Evolutionary conservation across 768 basidiomycete genomes (phyloP), one percentile per base, ranked within the genome.

Genomic region (Thelephora aurantiotincta): DNA sequence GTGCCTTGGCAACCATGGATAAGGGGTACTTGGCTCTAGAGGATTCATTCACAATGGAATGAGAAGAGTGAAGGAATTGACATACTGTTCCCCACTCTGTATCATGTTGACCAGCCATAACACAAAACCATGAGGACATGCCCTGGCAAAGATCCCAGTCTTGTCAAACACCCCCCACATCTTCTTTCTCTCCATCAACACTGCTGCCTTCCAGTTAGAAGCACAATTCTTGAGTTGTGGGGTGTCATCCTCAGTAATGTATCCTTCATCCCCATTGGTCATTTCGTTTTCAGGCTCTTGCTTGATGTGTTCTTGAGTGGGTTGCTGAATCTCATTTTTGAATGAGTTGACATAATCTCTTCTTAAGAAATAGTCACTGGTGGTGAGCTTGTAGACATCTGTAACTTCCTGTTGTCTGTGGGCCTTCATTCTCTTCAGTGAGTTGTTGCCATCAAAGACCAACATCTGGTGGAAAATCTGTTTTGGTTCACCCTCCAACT

Each of bases 81-180:
- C 55, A 35, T 44, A 56, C 55, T 55, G 43, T 43, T 57, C 55
- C 13, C 55, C 52, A 26, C 54, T 55, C 9, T 41, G 42, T 11
- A 55, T 41, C 54, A 55, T 55, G 22, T 55, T 53, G 26, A 33
- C 45, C 9, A 49, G 46, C 3, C 20, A 33, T 18, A 51, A 38
- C n/a, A 54, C 54, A 2, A 52, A 45, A 13, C 54, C 51, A 42
- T 55, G 54, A 1, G 45, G 49, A 35, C 54, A 55, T 1, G 44
- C 44, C 11, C 35, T n/a, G 0, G 54, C 30, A 36, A 55, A 55
- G n/a, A 55, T 22, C 11, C 54, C 54, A 13, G 54, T 51, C 37
- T 54, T 48, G 12, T 49, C 35, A 53, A 48, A 54, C 11, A 53
- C 42, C 3, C 44, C 47, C 50, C 42, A 52, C 50, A 48, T 48